Evolutionary conservation across 805 yeast genomes (phyloP), one percentile per base, ranked within the genome.

Genomic region (Starmerella floris): DNA sequence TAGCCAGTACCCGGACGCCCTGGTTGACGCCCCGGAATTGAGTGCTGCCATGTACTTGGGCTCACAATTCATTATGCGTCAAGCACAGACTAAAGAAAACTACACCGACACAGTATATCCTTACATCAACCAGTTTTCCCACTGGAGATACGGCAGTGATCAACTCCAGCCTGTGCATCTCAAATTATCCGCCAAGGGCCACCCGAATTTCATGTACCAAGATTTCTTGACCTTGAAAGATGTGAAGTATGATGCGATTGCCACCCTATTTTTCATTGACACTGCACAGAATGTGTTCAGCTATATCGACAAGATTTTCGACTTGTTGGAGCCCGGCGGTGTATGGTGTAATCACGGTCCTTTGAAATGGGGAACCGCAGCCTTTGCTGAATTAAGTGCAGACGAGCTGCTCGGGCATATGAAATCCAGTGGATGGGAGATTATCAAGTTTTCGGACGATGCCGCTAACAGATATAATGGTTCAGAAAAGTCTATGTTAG

Each of bases 311-410:
- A 62, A 79, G 1, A 76, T 88, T 30, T 70, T 71, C 43, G 53
- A 58, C 10, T 53, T 78, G 28, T 61, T 67, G 10, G 64, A 63
- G 15, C 68, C 68, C 3, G 64, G 64, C 23, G 78, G 83, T 0
- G 66, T 70, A 33, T 88, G 97, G 97, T 74, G 88, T 49, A 88
- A 91, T 57, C 68, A 77, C 13, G 98, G 98, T 0, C 98, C 98
- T 0, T 66, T 91, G 47, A 81, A 87, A 59, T 88, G 91, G 66
- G 96, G 96, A 0, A 75, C 84, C 2, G 85, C 41, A 77, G 95
- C 37, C 67, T 72, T 56, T 74, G 78, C 25, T 3, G 95, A 87
- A 57, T 63, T 84, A 25, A 77, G 76, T 31, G 64, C 72, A 13
- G 78, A 79, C n/a, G 96, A 87, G 56, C 56, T 87, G 38, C 59